Evolutionary conservation across 495 filamentous ascomycete genomes (phyloP).

Genomic region (Extremus antarcticus): DNA sequence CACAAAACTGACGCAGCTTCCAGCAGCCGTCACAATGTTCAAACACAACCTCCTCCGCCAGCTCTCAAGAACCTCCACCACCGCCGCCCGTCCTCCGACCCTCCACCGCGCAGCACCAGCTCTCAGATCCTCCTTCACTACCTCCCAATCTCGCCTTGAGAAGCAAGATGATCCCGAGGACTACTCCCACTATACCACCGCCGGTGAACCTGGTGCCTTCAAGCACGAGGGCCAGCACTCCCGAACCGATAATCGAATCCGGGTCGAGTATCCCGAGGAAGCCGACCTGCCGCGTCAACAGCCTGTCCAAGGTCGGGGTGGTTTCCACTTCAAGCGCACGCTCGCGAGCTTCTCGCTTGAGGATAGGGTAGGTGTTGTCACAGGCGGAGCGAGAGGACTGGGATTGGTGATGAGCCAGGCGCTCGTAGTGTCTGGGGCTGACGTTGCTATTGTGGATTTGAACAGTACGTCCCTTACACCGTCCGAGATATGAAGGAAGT

Average conservation of each 20-base stretch:
- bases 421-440: conserved; percentile 72
- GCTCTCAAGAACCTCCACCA: conserved; percentile 14
- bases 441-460: conserved; percentile 85
- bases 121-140: conserved; percentile 3
- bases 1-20: too few relatives aligned
- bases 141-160: neutral
- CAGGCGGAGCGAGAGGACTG: conserved; percentile 75
- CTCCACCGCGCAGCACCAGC: neutral
- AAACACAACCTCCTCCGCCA: conserved; percentile 12
- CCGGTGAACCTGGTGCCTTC: conserved; percentile 24
- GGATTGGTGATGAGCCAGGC: conserved; percentile 89
- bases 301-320: conserved; percentile 61
- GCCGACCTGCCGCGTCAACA: conserved; percentile 51
- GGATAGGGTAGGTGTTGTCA: conserved; percentile 65
- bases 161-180: conserved; percentile 7
- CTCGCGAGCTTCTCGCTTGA: conserved; percentile 68
- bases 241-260: conserved; percentile 65
- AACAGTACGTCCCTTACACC: conserved; percentile 53
- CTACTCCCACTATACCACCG: conserved; percentile 24
- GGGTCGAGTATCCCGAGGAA: conserved; percentile 66
- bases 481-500: neutral
- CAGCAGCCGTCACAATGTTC: conserved; percentile 4
- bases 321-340: conserved; percentile 60
- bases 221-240: conserved; percentile 48
- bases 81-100: conserved; percentile 9